Conservation (phyloP, 2,329 filamentous ascomycete genomes). For the Pseudophaeomoniella oleicola region DNA sequence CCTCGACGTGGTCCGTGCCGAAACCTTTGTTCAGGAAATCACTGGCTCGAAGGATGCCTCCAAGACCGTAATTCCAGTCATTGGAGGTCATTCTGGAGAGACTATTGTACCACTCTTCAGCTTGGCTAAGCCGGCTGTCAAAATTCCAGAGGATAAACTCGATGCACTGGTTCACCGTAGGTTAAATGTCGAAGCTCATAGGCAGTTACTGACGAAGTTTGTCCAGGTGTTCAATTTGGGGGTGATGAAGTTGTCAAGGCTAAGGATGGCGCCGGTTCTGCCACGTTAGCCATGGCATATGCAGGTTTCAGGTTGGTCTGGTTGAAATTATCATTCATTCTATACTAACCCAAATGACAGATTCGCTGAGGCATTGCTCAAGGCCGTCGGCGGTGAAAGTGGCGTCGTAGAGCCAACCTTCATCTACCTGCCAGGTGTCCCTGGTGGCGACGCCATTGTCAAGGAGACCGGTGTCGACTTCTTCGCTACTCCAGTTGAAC, state of each 20-base stretch:
- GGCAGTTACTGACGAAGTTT: slow-evolving; percentile 3
- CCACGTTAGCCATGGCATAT: slow-evolving; percentile 88
- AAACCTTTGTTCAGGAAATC: slow-evolving; percentile 87
- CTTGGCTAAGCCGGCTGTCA: slow-evolving; percentile 65
- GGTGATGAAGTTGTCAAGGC: slow-evolving; percentile 95
- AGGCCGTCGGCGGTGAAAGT: slow-evolving; percentile 76
- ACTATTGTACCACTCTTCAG: slow-evolving; percentile 97
- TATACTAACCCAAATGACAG: no score
- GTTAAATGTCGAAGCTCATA: no score
- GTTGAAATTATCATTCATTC: no score
- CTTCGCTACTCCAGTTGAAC: slow-evolving; percentile 92
- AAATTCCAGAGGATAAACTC: slow-evolving; percentile 79
- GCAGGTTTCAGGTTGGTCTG: slow-evolving; percentile 69
- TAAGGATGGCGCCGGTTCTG: slow-evolving; percentile 81
- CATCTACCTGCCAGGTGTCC: slow-evolving; percentile 82
- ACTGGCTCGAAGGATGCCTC: slow-evolving; percentile 68
- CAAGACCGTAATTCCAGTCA: slow-evolving; percentile 74
- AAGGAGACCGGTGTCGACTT: slow-evolving; percentile 78
- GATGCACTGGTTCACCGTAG: slow-evolving; percentile 74
- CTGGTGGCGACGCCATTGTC: slow-evolving; percentile 71
- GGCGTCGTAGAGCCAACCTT: slow-evolving; percentile 89
- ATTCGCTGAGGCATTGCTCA: slow-evolving; percentile 89
- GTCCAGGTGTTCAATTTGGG: slow-evolving; percentile 74
- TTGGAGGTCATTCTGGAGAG: slow-evolving; percentile 94
- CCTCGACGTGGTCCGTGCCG: slow-evolving; percentile 91